Percentiles rank a stretch among this genome's conserved stretches.
These are phyloP conservation scores for Fomitopsis pinicola DNA, from an alignment of 1,284 basidiomycete species.

Conservation along the genomic window DNA sequence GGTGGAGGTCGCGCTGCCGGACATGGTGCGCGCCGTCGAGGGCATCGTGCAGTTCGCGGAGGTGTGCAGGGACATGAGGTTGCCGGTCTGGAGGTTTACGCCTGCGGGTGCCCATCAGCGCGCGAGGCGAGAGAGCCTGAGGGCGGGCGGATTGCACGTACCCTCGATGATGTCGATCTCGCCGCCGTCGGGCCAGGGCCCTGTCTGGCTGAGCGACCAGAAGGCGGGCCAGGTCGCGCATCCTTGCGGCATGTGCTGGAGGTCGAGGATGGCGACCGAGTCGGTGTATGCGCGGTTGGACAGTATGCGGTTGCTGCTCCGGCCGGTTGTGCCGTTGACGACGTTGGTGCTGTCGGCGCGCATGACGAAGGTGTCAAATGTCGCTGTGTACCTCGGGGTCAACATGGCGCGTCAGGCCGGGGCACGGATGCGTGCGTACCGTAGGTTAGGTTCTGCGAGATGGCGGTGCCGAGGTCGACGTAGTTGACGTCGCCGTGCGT, in stretches of 20 bases:
- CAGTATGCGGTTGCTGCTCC: constrained; percentile 46
- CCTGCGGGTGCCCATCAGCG: constrained; percentile 22
- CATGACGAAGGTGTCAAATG: constrained; percentile 44
- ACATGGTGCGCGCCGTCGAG: constrained; percentile 29
- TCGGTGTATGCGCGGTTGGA: constrained; percentile 41
- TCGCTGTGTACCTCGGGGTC: constrained; percentile 21
- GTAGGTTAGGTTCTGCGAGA: constrained; percentile 35
- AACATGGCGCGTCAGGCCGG: not conserved
- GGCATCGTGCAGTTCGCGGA: constrained; percentile 41
- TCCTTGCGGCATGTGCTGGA: constrained; percentile 52
- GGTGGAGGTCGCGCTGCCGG: constrained; percentile 33
- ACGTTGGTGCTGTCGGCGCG: constrained; percentile 38
- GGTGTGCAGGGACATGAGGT: constrained; percentile 54
- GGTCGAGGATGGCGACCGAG: constrained; percentile 43
- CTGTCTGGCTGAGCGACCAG: constrained; percentile 51
- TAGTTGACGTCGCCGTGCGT: constrained; percentile 56
- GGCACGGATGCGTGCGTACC: constrained; percentile 21
- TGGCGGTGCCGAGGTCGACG: constrained; percentile 36
- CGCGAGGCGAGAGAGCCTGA: not conserved
- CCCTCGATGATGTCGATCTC: constrained; percentile 52
- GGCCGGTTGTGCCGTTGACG: constrained; percentile 37
- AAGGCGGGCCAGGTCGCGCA: constrained; percentile 64
- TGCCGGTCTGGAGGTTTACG: constrained; percentile 38
- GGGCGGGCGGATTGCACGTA: constrained; percentile 8
- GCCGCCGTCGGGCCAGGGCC: constrained; percentile 52